phyloP scores from a whole-genome alignment of 2,329 filamentous ascomycete species.

The Nectriaceae sp. region DNA sequence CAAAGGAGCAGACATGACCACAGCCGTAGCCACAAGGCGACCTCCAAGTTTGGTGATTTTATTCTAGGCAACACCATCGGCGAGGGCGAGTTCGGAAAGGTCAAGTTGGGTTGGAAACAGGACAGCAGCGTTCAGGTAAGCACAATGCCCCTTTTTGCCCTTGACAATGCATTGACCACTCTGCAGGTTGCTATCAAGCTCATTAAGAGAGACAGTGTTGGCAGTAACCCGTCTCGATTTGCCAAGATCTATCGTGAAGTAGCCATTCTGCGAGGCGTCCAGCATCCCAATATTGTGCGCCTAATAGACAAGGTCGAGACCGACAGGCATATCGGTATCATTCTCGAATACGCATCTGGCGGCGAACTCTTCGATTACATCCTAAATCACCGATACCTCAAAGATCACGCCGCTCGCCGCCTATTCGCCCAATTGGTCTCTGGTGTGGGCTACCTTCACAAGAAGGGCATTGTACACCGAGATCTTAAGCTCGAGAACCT shows the following conservation, averaged over 20 bases:
- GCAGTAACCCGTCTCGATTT: slow-evolving; percentile 82
- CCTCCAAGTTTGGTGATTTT: slow-evolving; percentile 90
- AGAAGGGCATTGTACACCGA: slow-evolving; percentile 97
- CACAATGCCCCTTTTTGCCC: neutral
- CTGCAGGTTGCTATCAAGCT: slow-evolving; percentile 91
- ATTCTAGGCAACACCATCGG: slow-evolving; percentile 94
- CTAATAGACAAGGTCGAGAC: slow-evolving; percentile 99
- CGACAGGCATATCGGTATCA: slow-evolving; percentile 95
- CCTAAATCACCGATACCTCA: slow-evolving; percentile 92
- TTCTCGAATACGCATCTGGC: slow-evolving; percentile 96
- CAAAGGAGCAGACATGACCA: slow-evolving; percentile 63
- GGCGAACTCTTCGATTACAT: slow-evolving; percentile 99
- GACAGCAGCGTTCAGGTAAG: slow-evolving; percentile 82
- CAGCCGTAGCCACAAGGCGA: slow-evolving; percentile 58
- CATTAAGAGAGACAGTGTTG: slow-evolving; percentile 88
- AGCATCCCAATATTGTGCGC: slow-evolving; percentile 95
- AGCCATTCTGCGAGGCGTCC: slow-evolving; percentile 80
- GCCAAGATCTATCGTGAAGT: slow-evolving; percentile 99
- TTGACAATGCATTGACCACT: slow-evolving; percentile 13
- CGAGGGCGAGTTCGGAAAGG: slow-evolving; percentile 98
- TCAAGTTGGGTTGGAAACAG: slow-evolving; percentile 97
- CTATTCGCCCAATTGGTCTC: slow-evolving; percentile 95
- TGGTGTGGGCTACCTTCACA: slow-evolving; percentile 95
- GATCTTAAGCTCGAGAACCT: slow-evolving; percentile 97
- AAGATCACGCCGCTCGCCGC: slow-evolving; percentile 86